These are phyloP conservation scores for Nyctanthes arbortristis DNA, from an alignment of 257 asterid genomes.

Conservation along the genomic window DNA sequence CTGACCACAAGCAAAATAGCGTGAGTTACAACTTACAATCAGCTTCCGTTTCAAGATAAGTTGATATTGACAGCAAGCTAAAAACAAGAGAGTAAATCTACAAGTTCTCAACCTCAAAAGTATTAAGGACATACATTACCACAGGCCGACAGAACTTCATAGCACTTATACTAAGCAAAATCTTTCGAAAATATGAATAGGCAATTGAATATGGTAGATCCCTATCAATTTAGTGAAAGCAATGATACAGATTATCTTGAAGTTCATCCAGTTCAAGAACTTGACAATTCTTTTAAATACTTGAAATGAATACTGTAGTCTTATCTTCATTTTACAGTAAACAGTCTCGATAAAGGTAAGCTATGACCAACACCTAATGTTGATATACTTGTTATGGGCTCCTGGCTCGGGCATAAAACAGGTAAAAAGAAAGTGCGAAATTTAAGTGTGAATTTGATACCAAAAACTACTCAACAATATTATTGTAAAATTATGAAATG, in stretches of 20 bases:
- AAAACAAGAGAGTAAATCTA: slow-evolving; percentile 7
- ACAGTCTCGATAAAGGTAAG: slow-evolving; percentile 13
- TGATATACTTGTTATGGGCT: too few species aligned
- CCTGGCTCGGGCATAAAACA: too few species aligned
- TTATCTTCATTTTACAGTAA: background rate
- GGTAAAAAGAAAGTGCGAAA: slow-evolving; percentile 8
- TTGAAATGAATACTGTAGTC: background rate
- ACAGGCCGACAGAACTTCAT: background rate
- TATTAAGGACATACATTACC: background rate
- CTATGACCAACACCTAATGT: too few species aligned
- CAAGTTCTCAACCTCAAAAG: slow-evolving; percentile 7
- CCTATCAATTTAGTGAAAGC: background rate
- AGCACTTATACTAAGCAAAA: background rate
- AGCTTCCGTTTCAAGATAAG: slow-evolving; percentile 5
- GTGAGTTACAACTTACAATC: slow-evolving; percentile 3
- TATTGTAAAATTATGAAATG: background rate
- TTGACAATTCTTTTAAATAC: background rate
- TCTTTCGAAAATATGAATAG: background rate
- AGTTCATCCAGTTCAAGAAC: background rate
- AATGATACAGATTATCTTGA: background rate
- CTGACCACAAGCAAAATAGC: slow-evolving; percentile 44
- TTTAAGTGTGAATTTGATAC: background rate
- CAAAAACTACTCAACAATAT: background rate
- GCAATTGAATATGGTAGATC: background rate
- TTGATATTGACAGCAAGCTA: slow-evolving; percentile 5